Evolutionary conservation across 495 filamentous ascomycete genomes (phyloP).

Genomic region (Bryoglossum gracile): DNA sequence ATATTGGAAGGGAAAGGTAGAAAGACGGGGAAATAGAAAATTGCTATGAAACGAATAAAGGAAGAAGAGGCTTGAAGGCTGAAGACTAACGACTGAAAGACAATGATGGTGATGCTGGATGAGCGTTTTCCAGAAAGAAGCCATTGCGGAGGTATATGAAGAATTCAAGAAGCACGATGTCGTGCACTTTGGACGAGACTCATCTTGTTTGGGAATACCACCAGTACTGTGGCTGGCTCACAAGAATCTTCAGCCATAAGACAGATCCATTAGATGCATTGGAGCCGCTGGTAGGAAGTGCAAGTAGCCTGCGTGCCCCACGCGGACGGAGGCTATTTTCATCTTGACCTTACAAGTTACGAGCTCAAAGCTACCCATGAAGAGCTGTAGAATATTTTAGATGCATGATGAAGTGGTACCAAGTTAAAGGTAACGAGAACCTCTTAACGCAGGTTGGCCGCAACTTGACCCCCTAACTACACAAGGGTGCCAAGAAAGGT

Average conservation of each 20-base stretch:
- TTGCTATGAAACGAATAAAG: conserved; percentile 24
- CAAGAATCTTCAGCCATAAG: conserved; percentile 19
- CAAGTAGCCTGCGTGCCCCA: conserved; percentile 9
- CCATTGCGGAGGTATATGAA: conserved; percentile 20
- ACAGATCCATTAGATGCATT: conserved; percentile 10
- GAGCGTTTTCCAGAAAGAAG: conserved; percentile 18
- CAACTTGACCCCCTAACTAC: too few species aligned
- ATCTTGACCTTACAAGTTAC: conserved; percentile 14
- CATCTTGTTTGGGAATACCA: conserved; percentile 5
- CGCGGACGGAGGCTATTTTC: conserved; percentile 14
- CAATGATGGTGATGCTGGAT: conserved; percentile 6
- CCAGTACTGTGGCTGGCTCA: conserved; percentile 19
- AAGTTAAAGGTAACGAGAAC: conserved; percentile 10
- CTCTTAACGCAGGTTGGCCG: conserved; percentile 11
- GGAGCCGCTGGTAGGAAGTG: conserved; percentile 9
- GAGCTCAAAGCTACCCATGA: conserved; percentile 22
- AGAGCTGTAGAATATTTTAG: conserved; percentile 16
- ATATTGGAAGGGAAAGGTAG: conserved; percentile 19
- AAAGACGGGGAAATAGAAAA: conserved; percentile 7
- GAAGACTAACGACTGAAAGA: conserved; percentile 17
- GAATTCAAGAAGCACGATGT: conserved; percentile 5
- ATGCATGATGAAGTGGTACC: conserved; percentile 11
- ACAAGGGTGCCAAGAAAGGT: not conserved
- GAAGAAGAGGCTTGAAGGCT: too few species aligned
- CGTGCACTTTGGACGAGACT: conserved; percentile 1